phyloP scores from a whole-genome alignment of 2,329 filamentous ascomycete species.

The Biscogniauxia sp. region DNA sequence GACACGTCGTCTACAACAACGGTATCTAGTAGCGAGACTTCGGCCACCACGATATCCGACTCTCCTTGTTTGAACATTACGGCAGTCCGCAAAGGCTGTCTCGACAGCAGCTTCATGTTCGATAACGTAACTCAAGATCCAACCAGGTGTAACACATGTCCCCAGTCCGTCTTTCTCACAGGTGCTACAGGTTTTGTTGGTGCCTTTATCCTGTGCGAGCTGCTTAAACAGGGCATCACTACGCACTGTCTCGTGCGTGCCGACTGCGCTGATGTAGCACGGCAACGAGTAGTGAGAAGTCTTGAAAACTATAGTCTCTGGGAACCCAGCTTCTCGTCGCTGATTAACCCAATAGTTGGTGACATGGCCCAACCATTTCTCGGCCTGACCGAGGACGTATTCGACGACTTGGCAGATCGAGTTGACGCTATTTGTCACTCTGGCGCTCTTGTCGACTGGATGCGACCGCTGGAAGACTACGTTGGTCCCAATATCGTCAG shows the following conservation, averaged over 20 bases:
- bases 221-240: conserved; percentile 22
- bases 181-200: conserved; percentile 31
- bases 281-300: conserved; percentile 17
- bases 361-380: conserved; percentile 27
- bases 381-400: conserved; percentile 21
- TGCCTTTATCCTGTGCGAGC: conserved; percentile 24
- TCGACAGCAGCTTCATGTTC: conserved; percentile 26
- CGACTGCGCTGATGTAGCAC: conserved; percentile 10
- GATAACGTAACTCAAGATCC: conserved; percentile 14
- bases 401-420: conserved; percentile 23
- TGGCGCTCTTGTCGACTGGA: conserved; percentile 31
- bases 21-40: conserved; percentile 8
- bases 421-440: conserved; percentile 29
- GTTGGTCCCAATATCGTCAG: conserved; percentile 31
- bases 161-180: conserved; percentile 24
- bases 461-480: conserved; percentile 30
- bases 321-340: conserved; percentile 18
- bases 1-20: conserved; percentile 14
- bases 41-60: conserved; percentile 13
- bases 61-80: conserved; percentile 14
- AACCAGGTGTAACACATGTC: conserved; percentile 3
- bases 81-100: conserved; percentile 23
- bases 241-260: conserved; percentile 28
- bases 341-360: conserved; percentile 22
- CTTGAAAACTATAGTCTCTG: conserved; percentile 24